Evolutionary conservation across 495 filamentous ascomycete species (phyloP).

Genomic region (Neurospora tetraspora): DNA sequence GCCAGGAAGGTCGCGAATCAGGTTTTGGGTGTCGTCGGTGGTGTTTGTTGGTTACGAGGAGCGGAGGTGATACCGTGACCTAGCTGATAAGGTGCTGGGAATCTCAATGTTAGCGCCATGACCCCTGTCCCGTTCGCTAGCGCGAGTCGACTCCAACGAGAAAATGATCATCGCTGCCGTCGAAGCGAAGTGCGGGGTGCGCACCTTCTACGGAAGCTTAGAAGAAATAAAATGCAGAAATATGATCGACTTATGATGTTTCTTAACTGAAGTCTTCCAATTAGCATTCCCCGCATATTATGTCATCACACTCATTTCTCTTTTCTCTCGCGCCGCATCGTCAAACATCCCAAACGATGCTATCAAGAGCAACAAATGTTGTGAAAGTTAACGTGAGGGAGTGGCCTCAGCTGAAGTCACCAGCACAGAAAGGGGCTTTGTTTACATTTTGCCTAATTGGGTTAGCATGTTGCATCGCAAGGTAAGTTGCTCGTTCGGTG

Average conservation of each 20-base stretch:
- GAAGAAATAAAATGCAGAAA: neutral
- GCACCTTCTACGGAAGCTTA: neutral
- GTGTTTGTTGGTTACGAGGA: neutral
- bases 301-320: neutral
- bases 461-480: neutral
- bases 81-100: neutral
- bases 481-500: neutral
- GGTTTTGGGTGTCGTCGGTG: neutral
- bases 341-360: neutral
- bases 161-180: neutral
- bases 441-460: neutral
- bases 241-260: neutral
- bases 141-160: too few relatives aligned
- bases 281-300: neutral
- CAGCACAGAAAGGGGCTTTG: neutral
- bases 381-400: neutral
- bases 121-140: neutral
- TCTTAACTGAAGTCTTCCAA: too few relatives aligned
- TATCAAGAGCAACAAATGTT: neutral
- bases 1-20: neutral
- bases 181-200: neutral
- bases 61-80: neutral
- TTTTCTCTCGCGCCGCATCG: neutral
- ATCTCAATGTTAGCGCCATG: neutral
- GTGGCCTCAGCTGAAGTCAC: neutral